Percentiles rank a stretch among this genome's conserved stretches.
These are phyloP conservation scores for Ophiostoma novo-ulmi DNA, from an alignment of 2,329 filamentous ascomycete genomes.

Conservation along the genomic window DNA sequence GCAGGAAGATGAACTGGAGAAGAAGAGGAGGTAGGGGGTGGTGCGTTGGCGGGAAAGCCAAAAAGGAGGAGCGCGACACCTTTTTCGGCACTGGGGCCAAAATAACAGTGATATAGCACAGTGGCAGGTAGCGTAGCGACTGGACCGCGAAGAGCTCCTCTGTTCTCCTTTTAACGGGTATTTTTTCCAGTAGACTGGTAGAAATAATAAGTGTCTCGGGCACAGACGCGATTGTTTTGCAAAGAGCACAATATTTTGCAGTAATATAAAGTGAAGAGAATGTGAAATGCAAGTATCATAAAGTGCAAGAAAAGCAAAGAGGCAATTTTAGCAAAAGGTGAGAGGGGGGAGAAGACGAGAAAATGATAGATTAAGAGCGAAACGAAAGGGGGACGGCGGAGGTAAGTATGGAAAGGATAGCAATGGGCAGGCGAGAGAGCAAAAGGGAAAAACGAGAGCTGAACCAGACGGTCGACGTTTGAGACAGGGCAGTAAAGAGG, in stretches of 20 bases:
- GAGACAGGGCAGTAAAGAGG: not conserved
- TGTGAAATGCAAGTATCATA: not conserved
- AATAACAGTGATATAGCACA: constrained; percentile 15
- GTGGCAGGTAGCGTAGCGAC: not conserved
- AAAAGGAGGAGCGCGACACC: constrained; percentile 20
- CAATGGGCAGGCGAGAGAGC: not conserved
- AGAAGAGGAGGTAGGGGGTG: constrained; percentile 13
- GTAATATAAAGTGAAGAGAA: not conserved
- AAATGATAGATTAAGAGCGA: not conserved
- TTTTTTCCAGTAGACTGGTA: not conserved
- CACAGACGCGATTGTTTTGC: not conserved
- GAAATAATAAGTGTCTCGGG: not conserved
- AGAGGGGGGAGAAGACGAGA: no score
- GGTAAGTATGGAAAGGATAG: not conserved
- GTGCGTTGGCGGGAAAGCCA: constrained; percentile 12
- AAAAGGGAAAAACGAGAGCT: not conserved
- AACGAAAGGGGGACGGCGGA: not conserved
- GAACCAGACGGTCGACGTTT: not conserved
- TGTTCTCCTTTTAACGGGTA: constrained; percentile 1
- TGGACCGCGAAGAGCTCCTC: constrained; percentile 7
- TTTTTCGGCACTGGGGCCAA: constrained; percentile 14
- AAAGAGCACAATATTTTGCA: not conserved
- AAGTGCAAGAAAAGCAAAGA: not conserved
- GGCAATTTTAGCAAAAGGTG: not conserved
- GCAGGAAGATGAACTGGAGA: not conserved